A percentile compares a stretch with the other conserved stretches of the same genome.
phyloP scores from a whole-genome alignment of 805 yeast species.

The Jamesozyma piceae region DNA sequence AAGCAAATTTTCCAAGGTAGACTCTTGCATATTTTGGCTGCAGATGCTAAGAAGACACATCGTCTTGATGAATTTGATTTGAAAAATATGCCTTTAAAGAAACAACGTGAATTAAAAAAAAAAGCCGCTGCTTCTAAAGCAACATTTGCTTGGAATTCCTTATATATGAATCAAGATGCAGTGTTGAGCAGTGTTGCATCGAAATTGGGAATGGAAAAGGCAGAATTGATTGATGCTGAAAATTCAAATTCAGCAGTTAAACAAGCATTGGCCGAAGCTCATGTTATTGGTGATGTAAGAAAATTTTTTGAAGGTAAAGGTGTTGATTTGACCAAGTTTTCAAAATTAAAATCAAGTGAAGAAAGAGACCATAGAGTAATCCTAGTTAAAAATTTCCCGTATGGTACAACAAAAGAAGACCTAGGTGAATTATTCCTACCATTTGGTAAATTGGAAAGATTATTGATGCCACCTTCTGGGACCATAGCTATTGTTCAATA shows the following conservation, averaged over 20 bases:
- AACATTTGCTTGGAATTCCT: conserved; percentile 91
- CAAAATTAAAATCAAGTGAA: conserved; percentile 30
- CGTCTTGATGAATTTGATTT: conserved; percentile 83
- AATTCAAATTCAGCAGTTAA: conserved; percentile 84
- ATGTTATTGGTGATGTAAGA: conserved; percentile 85
- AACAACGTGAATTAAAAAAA: conserved; percentile 75
- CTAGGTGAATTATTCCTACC: conserved; percentile 71
- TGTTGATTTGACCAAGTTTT: conserved; percentile 70
- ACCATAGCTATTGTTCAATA: conserved; percentile 91
- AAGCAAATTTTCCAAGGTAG: conserved; percentile 92
- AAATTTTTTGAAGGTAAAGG: conserved; percentile 78
- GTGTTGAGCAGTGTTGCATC: conserved; percentile 83
- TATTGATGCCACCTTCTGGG: conserved; percentile 93
- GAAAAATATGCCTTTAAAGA: conserved; percentile 83
- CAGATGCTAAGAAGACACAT: conserved; percentile 71
- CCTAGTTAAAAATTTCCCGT: conserved; percentile 84
- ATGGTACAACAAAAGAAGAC: conserved; percentile 73
- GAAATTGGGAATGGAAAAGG: conserved; percentile 71
- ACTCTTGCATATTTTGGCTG: conserved; percentile 80
- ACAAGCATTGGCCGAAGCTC: conserved; percentile 95
- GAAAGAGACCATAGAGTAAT: conserved; percentile 76
- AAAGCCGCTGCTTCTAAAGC: conserved; percentile 77
- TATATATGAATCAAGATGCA: conserved; percentile 85
- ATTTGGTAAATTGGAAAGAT: conserved; percentile 69
- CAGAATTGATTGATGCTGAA: conserved; percentile 80